A percentile compares a stretch with the other conserved stretches of the same genome.
Evolutionary conservation across 805 yeast species (phyloP).

Genomic region (Candida peoriensis): DNA sequence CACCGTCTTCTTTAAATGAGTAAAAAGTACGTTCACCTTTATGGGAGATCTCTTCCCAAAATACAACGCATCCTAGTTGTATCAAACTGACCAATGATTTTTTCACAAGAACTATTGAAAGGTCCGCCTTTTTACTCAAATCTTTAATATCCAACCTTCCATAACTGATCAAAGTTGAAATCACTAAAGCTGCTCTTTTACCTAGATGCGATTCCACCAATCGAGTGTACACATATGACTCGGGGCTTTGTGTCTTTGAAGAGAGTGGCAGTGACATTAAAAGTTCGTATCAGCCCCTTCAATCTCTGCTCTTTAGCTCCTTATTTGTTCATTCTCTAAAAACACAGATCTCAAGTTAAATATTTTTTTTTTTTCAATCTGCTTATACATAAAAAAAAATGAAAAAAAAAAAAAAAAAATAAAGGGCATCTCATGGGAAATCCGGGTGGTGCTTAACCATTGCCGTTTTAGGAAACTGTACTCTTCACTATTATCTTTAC

Average conservation of each 20-base stretch:
- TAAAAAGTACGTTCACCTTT: constrained; percentile 40
- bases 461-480: too few species aligned
- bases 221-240: constrained; percentile 51
- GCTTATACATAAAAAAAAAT: too few species aligned
- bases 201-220: constrained; percentile 58
- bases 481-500: too few species aligned
- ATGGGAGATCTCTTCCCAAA: constrained; percentile 44
- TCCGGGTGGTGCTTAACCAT: too few species aligned
- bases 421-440: too few species aligned
- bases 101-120: constrained; percentile 49
- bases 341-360: too few species aligned
- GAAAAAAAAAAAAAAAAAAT: too few species aligned
- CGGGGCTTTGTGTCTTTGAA: constrained; percentile 54
- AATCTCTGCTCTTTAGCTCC: too few species aligned
- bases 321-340: too few species aligned
- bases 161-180: constrained; percentile 55
- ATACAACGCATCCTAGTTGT: constrained; percentile 71
- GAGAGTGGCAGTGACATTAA: constrained; percentile 9
- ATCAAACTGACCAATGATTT: constrained; percentile 69
- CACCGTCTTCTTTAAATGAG: constrained; percentile 58
- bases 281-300: too few species aligned
- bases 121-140: constrained; percentile 38
- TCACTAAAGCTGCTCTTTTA: constrained; percentile 62
- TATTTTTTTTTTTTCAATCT: too few species aligned
- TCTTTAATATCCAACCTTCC: constrained; percentile 63